Conservation (phyloP, 1,284 basidiomycete species). For the Trichosporon ovoides region DNA sequence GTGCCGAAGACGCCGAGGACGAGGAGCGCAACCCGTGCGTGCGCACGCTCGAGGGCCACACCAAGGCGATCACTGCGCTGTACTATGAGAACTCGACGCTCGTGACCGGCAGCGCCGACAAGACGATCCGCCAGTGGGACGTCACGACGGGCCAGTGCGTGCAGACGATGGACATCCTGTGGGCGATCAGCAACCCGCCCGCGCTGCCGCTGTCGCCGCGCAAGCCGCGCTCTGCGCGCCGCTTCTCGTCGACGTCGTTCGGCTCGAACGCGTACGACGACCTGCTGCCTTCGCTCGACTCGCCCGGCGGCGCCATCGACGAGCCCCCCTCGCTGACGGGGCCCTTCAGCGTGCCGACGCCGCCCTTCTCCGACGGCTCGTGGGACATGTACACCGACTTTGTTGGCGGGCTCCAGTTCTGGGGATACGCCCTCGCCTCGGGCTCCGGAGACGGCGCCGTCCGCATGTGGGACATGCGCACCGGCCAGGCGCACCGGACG, state of each 20-base stretch:
- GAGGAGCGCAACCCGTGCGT: constrained; percentile 63
- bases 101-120: constrained; percentile 95
- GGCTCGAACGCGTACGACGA: constrained; percentile 52
- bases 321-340: constrained; percentile 50
- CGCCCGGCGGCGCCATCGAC: constrained; percentile 22
- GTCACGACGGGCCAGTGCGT: constrained; percentile 94
- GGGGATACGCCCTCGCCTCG: constrained; percentile 95
- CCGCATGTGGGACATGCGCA: constrained; percentile 99
- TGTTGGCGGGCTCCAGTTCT: constrained; percentile 95
- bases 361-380: constrained; percentile 79
- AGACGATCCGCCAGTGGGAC: constrained; percentile 98
- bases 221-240: constrained; percentile 14
- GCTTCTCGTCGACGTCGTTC: constrained; percentile 40
- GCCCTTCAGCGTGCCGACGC: constrained; percentile 71
- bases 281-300: constrained; percentile 34
- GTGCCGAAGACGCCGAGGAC: constrained; percentile 27
- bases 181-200: constrained; percentile 93
- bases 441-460: constrained; percentile 96
- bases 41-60: constrained; percentile 80
- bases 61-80: constrained; percentile 81
- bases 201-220: constrained; percentile 50
- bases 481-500: constrained; percentile 92
- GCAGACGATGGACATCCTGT: constrained; percentile 99
- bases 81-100: constrained; percentile 94
- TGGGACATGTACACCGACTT: constrained; percentile 96